Percentiles rank a stretch among this genome's conserved stretches.
Conservation (phyloP, 306 rosid species). For the Cucurbita moschata region DNA sequence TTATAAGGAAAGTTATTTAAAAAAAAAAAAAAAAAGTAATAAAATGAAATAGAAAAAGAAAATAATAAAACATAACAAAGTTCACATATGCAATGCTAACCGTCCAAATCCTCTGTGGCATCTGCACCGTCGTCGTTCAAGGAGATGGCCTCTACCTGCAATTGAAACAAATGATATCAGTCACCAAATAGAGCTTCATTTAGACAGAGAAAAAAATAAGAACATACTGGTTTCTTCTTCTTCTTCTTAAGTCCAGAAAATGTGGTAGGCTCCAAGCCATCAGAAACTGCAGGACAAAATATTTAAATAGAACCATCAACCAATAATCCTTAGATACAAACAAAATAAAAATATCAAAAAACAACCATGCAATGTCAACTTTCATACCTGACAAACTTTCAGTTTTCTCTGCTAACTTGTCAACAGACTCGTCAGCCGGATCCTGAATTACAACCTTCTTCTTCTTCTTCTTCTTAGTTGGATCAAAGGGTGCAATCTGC, state of each 20-base stretch:
- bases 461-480: constrained; percentile 89
- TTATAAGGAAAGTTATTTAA: too few species aligned
- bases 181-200: not conserved
- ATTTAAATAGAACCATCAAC: not conserved
- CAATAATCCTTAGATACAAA: not conserved
- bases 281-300: constrained; percentile 52
- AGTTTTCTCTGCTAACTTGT: constrained; percentile 67
- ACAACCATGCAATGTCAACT: not conserved
- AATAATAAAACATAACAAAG: not conserved
- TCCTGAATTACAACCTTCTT: constrained; percentile 51
- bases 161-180: constrained; percentile 4
- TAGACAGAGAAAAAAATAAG: not conserved
- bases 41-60: not conserved
- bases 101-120: constrained; percentile 53
- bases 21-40: too few species aligned
- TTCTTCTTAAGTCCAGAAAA: constrained; percentile 88
- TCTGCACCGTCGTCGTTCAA: constrained; percentile 55
- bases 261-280: constrained; percentile 51
- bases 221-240: constrained; percentile 79
- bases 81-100: constrained; percentile 17
- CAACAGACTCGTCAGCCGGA: constrained; percentile 54
- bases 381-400: constrained; percentile 58
- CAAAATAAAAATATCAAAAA: not conserved
- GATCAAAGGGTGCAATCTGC: constrained; percentile 86
- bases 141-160: constrained; percentile 57